Evolutionary conservation across 768 basidiomycete genomes (phyloP).

Genomic region (Cytidiella melzeri): DNA sequence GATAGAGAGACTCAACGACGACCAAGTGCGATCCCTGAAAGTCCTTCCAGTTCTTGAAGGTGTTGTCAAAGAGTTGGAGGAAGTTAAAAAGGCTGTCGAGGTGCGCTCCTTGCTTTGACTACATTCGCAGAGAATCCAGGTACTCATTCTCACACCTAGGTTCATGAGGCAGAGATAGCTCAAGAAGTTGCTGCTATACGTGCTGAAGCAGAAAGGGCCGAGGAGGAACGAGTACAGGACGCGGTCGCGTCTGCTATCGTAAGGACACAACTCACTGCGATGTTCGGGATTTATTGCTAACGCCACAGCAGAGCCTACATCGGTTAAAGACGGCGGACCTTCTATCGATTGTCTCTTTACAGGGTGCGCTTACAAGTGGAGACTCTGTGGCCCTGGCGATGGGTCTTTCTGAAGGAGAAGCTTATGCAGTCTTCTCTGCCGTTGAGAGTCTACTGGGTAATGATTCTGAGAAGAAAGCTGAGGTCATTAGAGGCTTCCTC

Average conservation of each 20-base stretch:
- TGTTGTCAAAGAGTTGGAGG: conserved; percentile 73
- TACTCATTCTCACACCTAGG: conserved; percentile 32
- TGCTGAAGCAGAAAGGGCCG: conserved; percentile 48
- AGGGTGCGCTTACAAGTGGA: conserved; percentile 40
- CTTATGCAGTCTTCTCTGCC: conserved; percentile 45
- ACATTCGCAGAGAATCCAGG: conserved; percentile 2
- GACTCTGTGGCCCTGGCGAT: conserved; percentile 37
- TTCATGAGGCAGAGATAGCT: conserved; percentile 55
- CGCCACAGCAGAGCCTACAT: conserved; percentile 34
- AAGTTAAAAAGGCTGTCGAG: conserved; percentile 81
- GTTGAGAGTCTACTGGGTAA: conserved; percentile 53
- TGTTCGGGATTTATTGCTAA: not conserved
- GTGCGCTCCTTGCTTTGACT: conserved; percentile 33
- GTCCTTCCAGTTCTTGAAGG: conserved; percentile 74
- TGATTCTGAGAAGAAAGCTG: conserved; percentile 43
- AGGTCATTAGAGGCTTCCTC: conserved; percentile 49
- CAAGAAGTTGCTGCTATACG: conserved; percentile 51
- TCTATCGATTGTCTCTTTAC: conserved; percentile 55
- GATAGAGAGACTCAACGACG: conserved; percentile 75
- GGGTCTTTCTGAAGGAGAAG: conserved; percentile 45
- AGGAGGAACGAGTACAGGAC: conserved; percentile 47
- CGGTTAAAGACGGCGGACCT: conserved; percentile 42
- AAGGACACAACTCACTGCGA: conserved; percentile 11
- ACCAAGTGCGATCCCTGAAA: conserved; percentile 72
- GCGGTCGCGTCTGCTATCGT: conserved; percentile 60